Evolutionary conservation across 139 green algal genomes (phyloP).

Genomic region (Astrephomene gubernaculifera): DNA sequence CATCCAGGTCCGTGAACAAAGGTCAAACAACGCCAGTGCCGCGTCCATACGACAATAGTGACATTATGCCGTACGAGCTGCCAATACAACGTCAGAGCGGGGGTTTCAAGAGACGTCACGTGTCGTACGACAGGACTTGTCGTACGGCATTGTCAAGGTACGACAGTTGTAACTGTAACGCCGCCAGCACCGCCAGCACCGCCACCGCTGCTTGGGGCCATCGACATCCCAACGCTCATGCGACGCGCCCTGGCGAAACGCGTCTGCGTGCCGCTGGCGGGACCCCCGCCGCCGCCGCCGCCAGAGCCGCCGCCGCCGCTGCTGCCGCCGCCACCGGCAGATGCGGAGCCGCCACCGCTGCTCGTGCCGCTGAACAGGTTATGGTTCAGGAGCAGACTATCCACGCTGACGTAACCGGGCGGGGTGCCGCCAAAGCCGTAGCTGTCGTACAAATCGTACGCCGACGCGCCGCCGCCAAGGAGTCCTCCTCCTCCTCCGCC

Average conservation of each 20-base stretch:
- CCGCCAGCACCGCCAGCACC: too few relatives aligned
- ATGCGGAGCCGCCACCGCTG: background rate
- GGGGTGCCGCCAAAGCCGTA: background rate
- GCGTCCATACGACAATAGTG: too few relatives aligned
- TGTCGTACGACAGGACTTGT: too few relatives aligned
- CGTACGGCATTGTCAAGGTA: too few relatives aligned
- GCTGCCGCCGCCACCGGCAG: background rate
- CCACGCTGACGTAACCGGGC: conserved; percentile 31
- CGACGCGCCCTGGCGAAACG: background rate
- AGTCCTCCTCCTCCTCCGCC: background rate
- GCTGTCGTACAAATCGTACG: background rate
- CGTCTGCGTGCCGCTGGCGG: background rate
- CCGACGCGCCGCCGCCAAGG: too few relatives aligned
- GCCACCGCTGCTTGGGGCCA: too few relatives aligned
- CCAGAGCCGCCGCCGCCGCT: background rate
- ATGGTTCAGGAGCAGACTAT: conserved; percentile 18
- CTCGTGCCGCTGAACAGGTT: background rate
- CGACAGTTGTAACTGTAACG: too few relatives aligned
- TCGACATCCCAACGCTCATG: background rate
- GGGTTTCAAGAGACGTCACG: too few relatives aligned
- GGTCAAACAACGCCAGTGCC: too few relatives aligned
- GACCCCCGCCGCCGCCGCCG: background rate
- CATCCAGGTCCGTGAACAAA: too few relatives aligned
- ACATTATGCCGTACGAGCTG: too few relatives aligned
- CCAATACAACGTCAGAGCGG: too few relatives aligned